Conservation (phyloP, 352 stramenopile species). For the Globisporangium canariense region DNA sequence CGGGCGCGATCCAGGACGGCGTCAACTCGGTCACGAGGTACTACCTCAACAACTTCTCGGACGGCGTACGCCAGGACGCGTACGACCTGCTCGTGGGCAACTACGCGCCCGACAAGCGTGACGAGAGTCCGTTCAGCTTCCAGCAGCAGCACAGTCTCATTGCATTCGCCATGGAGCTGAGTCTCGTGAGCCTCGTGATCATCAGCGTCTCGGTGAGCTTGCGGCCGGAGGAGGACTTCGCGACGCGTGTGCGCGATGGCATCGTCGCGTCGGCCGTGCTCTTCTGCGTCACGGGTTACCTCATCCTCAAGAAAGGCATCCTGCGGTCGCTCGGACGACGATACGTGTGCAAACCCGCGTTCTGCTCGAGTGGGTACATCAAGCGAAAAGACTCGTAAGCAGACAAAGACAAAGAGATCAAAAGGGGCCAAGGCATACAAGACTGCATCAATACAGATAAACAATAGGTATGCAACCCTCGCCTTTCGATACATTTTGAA, state of each 20-base stretch:
- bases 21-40: slow-evolving; percentile 94
- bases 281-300: slow-evolving; percentile 48
- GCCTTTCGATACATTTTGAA: neutral
- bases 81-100: slow-evolving; percentile 90
- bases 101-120: slow-evolving; percentile 67
- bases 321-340: slow-evolving; percentile 71
- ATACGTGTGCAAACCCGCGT: slow-evolving; percentile 85
- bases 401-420: neutral
- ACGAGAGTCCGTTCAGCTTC: slow-evolving; percentile 78
- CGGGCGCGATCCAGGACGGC: slow-evolving; percentile 91
- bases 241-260: slow-evolving; percentile 59
- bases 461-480: neutral
- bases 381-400: slow-evolving; percentile 45
- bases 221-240: slow-evolving; percentile 51
- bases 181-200: slow-evolving; percentile 43
- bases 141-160: slow-evolving; percentile 81
- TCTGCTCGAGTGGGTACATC: slow-evolving; percentile 86
- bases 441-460: neutral
- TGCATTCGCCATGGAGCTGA: slow-evolving; percentile 54
- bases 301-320: slow-evolving; percentile 82
- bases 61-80: slow-evolving; percentile 91
- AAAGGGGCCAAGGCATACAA: neutral
- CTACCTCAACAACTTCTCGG: slow-evolving; percentile 96
- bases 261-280: slow-evolving; percentile 45
- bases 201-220: slow-evolving; percentile 65